Evolutionary conservation across 176 grass and related monocot genomes (phyloP).

Genomic region (Avena atlantica): DNA sequence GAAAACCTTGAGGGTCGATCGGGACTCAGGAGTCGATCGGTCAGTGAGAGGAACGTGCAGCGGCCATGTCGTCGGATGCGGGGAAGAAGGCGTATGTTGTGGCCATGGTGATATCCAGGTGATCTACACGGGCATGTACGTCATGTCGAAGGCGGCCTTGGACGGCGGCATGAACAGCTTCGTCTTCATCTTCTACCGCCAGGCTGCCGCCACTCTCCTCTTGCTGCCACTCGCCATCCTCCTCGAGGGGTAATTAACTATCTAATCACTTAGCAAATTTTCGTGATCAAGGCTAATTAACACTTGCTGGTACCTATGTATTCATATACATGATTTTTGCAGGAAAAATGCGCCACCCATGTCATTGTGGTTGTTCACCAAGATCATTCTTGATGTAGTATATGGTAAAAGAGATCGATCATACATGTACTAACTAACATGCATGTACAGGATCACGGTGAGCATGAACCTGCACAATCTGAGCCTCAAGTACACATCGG

Average conservation of each 20-base stretch:
- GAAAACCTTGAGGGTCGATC: neutral
- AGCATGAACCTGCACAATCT: constrained; percentile 63
- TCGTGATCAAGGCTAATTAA: too few relatives aligned
- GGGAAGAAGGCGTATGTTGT: constrained; percentile 30
- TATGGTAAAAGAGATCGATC: neutral
- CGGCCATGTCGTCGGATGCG: constrained; percentile 1
- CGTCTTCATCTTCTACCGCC: constrained; percentile 92
- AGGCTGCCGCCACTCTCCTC: constrained; percentile 61
- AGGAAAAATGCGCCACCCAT: constrained; percentile 63
- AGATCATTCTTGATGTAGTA: constrained; percentile 39
- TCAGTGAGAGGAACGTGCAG: neutral
- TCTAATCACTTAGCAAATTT: too few relatives aligned
- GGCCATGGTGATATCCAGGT: constrained; percentile 23
- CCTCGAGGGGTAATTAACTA: constrained; percentile 34
- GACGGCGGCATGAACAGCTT: constrained; percentile 43
- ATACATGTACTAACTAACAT: neutral
- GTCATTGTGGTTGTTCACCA: constrained; percentile 52
- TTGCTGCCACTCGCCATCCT: constrained; percentile 67
- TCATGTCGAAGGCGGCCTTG: constrained; percentile 23
- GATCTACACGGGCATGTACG: constrained; percentile 29
- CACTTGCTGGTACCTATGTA: too few relatives aligned
- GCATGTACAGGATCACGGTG: constrained; percentile 47
- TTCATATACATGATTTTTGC: neutral
- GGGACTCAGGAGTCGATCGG: neutral
- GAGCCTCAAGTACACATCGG: constrained; percentile 69